Conservation (phyloP, 257 asterid genomes). For the Eucommia ulmoides region DNA sequence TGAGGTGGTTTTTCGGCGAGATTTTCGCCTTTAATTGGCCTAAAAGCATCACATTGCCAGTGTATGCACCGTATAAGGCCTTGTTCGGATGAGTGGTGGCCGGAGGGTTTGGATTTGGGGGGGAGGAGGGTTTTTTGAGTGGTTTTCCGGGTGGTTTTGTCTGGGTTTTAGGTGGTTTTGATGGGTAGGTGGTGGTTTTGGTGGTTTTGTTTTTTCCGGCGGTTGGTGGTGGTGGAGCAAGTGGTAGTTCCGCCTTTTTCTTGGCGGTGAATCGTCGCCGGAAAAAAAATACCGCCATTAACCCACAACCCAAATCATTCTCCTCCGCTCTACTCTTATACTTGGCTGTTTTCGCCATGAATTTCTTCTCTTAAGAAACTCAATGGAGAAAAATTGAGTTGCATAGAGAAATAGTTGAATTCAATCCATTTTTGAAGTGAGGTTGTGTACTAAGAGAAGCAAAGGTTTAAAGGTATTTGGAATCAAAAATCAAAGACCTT, state of each 20-base stretch:
- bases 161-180: slow-evolving; percentile 13
- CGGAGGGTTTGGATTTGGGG: not conserved
- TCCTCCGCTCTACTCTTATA: slow-evolving; percentile 15
- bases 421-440: not conserved
- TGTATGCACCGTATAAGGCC: slow-evolving; percentile 15
- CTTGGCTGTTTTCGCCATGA: slow-evolving; percentile 26
- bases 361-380: not conserved
- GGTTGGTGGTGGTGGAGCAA: slow-evolving; percentile 3
- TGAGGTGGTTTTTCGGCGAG: not conserved
- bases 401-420: too few relatives aligned
- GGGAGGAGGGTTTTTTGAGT: not conserved
- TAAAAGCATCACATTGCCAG: slow-evolving; percentile 33
- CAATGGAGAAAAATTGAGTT: not conserved
- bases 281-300: slow-evolving; percentile 26
- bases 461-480: not conserved
- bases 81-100: slow-evolving; percentile 12
- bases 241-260: slow-evolving; percentile 13
- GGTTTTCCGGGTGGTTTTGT: not conserved
- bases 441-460: not conserved
- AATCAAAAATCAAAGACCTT: not conserved
- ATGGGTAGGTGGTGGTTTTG: slow-evolving; percentile 1
- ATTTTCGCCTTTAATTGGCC: slow-evolving; percentile 25
- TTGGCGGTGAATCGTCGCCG: slow-evolving; percentile 15
- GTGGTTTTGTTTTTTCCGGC: slow-evolving; percentile 7
- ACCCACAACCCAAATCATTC: slow-evolving; percentile 41